A percentile compares a stretch with the other conserved stretches of the same genome.
These are phyloP conservation scores for Corinectria fuckeliana DNA, from an alignment of 2,329 filamentous ascomycete species.

Conservation along the genomic window DNA sequence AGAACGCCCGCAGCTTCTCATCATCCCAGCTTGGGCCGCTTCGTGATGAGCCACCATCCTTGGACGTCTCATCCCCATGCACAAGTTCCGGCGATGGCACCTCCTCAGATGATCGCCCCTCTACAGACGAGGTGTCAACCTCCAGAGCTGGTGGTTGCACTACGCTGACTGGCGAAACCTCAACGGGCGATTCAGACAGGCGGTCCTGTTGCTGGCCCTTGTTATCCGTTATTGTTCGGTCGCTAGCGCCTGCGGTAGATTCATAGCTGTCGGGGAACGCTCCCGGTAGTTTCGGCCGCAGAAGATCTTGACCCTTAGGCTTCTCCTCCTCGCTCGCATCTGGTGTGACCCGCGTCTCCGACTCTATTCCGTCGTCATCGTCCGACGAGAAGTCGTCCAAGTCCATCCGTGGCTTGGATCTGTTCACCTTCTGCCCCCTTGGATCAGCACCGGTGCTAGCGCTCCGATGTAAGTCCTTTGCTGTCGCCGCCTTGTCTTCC, in stretches of 20 bases:
- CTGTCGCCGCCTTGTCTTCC: constrained; percentile 45
- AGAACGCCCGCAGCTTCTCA: constrained; percentile 81
- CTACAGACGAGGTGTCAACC: constrained; percentile 74
- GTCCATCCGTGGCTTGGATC: constrained; percentile 66
- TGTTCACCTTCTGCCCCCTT: constrained; percentile 57
- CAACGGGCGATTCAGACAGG: constrained; percentile 72
- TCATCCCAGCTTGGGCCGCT: constrained; percentile 78
- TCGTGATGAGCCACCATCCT: constrained; percentile 47
- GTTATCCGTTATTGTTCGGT: constrained; percentile 40
- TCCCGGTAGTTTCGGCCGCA: constrained; percentile 47
- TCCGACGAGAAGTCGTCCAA: constrained; percentile 74
- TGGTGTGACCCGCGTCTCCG: constrained; percentile 25
- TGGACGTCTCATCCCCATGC: constrained; percentile 51
- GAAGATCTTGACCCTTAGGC: constrained; percentile 25
- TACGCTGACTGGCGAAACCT: constrained; percentile 53
- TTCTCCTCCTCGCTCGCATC: constrained; percentile 29
- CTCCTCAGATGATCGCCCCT: constrained; percentile 67
- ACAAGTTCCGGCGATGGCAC: constrained; percentile 69
- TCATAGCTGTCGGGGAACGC: constrained; percentile 52
- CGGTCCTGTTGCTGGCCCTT: constrained; percentile 48
- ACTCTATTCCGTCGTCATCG: constrained; percentile 45
- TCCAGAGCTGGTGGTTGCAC: constrained; percentile 70
- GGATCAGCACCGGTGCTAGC: constrained; percentile 50
- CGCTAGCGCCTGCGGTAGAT: constrained; percentile 41
- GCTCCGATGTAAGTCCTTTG: constrained; percentile 35